Base-by-base conservation (phyloP, 768 basidiomycete genomes). In the Kwoniella newhampshirensis region DNA sequence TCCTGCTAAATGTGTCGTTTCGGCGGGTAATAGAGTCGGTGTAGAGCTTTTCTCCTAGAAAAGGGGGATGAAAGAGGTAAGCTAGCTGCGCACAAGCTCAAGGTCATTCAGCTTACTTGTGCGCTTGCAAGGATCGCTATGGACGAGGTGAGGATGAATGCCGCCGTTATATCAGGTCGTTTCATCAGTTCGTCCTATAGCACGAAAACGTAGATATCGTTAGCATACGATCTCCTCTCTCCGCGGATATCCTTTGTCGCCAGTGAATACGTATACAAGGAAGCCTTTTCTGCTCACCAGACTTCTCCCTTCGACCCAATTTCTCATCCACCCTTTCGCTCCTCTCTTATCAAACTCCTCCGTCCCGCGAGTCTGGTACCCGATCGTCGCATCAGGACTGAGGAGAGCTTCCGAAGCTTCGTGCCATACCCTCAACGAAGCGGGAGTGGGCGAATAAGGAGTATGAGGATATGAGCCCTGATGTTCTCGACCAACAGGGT, bases 401-500 rank as follows among this genome's bases (percentile, higher is more conserved):
- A 75, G 40, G 7, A 75, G 59, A 15, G 74, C 74, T 43, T 71
- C 67, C 1, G 70, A 72, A 7, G 74, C 74, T 51, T 65, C 57
- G 42, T 69, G 69, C 74, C 74, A 75, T 44, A 73, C 54, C 12
- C 42, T 53, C 28, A 75, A 35, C 18, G 68, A 71, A 2, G 69
- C 52, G 0, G 58, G 55, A 7, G 74, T 73, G 3, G 74, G 74
- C 8, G 69, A 66, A 30, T 62, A 41, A 7, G 74, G 74, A 20
- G 68, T 71, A 45, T 75, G 74, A 5, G 74, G 74, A 48, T 73
- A 75, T 49, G 74, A 71, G 6, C 74, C 74, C 74, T 75, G 54
- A 12, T 11, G 40, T n/a, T 21, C 23, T 48, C n/a, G n/a, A n/a
- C n/a, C 20, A 57, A 18, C 25, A 62, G 32, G 6, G 13, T 27